Conservation (phyloP, 768 basidiomycete genomes). For the Lactifluus pinguis region DNA sequence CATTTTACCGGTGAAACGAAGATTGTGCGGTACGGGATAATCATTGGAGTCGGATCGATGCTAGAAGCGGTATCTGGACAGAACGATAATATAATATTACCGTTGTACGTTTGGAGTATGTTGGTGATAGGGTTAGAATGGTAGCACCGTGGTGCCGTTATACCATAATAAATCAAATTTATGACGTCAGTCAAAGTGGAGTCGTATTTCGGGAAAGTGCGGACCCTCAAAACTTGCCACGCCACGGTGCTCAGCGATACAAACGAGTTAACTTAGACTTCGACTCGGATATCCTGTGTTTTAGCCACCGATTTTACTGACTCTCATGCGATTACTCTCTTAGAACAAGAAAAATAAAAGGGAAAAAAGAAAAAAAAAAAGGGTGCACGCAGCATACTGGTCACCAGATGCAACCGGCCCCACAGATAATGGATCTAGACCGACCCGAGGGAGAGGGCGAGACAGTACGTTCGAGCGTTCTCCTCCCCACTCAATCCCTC, state of each 20-base stretch:
- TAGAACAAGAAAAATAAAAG: background rate
- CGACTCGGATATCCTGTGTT: background rate
- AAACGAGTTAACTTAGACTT: background rate
- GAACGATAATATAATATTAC: conserved; percentile 95
- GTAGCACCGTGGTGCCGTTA: background rate
- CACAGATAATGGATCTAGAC: conserved; percentile 11
- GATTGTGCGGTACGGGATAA: conserved; percentile 57
- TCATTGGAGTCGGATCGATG: conserved; percentile 54
- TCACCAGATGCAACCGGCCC: background rate
- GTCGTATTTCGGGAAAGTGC: background rate
- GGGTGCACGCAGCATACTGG: background rate
- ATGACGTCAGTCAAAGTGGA: conserved; percentile 9
- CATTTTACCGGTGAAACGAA: conserved; percentile 8
- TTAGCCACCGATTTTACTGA: too few relatives aligned
- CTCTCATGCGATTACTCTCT: background rate
- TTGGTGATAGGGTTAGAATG: conserved; percentile 25
- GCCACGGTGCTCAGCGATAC: background rate
- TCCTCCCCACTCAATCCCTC: conserved; percentile 7
- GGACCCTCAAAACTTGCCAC: background rate
- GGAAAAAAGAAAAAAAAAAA: background rate
- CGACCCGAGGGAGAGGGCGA: background rate
- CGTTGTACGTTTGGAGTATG: conserved; percentile 93
- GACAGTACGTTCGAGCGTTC: background rate
- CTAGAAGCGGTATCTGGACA: conserved; percentile 91
- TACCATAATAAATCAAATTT: background rate